Conservation (phyloP, 176 grass and related monocot species). For the Hyparrhenia diplandra region DNA sequence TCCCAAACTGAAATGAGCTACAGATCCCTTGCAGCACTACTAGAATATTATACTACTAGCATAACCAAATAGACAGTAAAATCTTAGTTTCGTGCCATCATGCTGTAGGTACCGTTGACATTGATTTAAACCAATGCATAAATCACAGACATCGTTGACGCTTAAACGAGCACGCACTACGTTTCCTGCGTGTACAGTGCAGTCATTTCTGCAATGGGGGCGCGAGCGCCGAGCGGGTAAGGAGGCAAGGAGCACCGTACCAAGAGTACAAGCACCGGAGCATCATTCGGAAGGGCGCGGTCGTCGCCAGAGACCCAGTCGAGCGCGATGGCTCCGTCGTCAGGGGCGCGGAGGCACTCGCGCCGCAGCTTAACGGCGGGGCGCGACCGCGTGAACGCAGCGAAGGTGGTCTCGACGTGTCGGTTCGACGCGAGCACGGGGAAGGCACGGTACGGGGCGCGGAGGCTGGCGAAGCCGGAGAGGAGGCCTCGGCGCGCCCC, state of each 20-base stretch:
- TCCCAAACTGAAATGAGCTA: neutral
- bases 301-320: slow-evolving; percentile 92
- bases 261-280: slow-evolving; percentile 82
- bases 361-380: slow-evolving; percentile 58
- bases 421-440: slow-evolving; percentile 63
- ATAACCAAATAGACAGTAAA: neutral
- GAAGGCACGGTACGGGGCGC: slow-evolving; percentile 68
- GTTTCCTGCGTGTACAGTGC: neutral
- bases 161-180: neutral
- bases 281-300: slow-evolving; percentile 41
- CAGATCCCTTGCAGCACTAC: neutral
- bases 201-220: neutral
- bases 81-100: neutral
- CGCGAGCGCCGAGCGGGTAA: neutral
- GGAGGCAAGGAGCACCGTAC: slow-evolving; percentile 27
- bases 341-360: slow-evolving; percentile 67
- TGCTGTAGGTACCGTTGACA: neutral
- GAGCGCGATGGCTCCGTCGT: slow-evolving; percentile 73
- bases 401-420: slow-evolving; percentile 91
- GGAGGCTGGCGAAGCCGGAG: slow-evolving; percentile 66
- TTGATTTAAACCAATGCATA: neutral
- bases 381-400: slow-evolving; percentile 61
- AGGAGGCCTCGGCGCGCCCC: slow-evolving; percentile 56
- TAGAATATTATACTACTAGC: neutral
- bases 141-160: neutral